Evolutionary conservation across 257 asterid genomes (phyloP), one percentile per base, ranked within the genome.

Genomic region (Primulina eburnea): DNA sequence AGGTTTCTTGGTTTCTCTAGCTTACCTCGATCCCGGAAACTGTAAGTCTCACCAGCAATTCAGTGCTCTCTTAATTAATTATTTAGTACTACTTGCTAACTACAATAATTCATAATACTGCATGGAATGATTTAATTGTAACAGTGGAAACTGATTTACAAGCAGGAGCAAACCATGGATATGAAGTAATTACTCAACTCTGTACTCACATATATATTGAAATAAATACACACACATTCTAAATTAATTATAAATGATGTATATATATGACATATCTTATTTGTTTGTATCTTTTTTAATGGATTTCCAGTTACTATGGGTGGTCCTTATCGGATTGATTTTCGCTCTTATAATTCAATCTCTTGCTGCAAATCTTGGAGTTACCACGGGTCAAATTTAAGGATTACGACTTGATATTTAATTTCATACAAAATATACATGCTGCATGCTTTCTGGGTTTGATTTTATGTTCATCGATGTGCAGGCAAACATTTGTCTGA

Each of bases 121-220:
- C 6, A 34, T 17, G 40, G 6, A 62, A 4, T 70, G 1, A 56
- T 77, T 30, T 62, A 0, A 18, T 4, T 34, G 24, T 68, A 64
- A 37, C 84, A 93, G 97, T 93, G 91, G 97, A 93, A 69, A 93
- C 98, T 68, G 98, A 90, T 80, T 73, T 93, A 66, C 98, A 93
- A 75, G 98, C 98, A 0, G 98, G 98, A 52, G 92, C 98, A 66
- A 84, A 71, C 81, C 88, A 90, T 70, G 85, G 97, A 75, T 93
- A 79, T 26, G 96, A 89, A 83, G 98, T 89, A 76, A 71, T 11
- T 20, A 52, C 3, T 26, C 7, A 60, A 7, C 33, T 34, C 30
- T 53, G 4, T 64, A 28, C 50, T 38, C 20, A 28, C 30, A 28
- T 28, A 28, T 28, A 28, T 28, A 38, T 38, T 38, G 32, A 33